Base-by-base conservation (phyloP, 805 yeast species). In the Starmera caribaea region DNA sequence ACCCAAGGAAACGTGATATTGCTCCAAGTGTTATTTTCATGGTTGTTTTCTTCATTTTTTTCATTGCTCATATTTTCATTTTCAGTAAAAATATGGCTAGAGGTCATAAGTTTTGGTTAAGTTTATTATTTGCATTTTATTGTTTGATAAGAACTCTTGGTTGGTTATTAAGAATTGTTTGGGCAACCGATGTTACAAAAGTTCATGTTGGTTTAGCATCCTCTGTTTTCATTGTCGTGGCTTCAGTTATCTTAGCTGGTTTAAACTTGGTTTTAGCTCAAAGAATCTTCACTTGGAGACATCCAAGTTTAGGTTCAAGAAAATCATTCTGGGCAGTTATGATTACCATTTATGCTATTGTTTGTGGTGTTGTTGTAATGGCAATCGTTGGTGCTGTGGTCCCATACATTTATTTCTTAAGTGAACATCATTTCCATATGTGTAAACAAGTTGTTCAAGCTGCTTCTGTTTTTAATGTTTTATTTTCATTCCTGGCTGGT, bases 201-300 rank as follows among this genome's bases (percentile, higher is more conserved):
- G 51, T 78, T 28, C 54, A 61, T 14, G 45, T 61, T 24, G 90
- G 85, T 30, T 62, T 81, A 37, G 68, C 81, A 3, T 66, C 76
- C 3, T 73, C 69, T 34, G 76, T 79, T 24, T 68, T 81, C 37
- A 52, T 73, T 24, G 68, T 76, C 46, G 61, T 78, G 9, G 77
- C 87, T 4, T 68, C 76, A 14, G 72, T 79, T n/a, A 53, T 76
- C 24, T 53, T 81, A 34, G 74, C 76, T 28, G 69, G 81, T 3
- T 66, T 76, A 50, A 79, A 78, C 52, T 65, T 80, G 56, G 71
- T 80, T 16, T 59, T 82, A 38, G 85, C 85, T 4, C 88, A 81
- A 55, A 71, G 90, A 54, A 62, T 81, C 16, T 79, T 80, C 58
- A 79, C 86, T 6, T 80, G 87, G 84, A 66, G 80, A 55, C 89